Percentiles rank a stretch among this genome's conserved stretches.
phyloP scores from a whole-genome alignment of 2,329 filamentous ascomycete species.

The Diaporthe sp. region DNA sequence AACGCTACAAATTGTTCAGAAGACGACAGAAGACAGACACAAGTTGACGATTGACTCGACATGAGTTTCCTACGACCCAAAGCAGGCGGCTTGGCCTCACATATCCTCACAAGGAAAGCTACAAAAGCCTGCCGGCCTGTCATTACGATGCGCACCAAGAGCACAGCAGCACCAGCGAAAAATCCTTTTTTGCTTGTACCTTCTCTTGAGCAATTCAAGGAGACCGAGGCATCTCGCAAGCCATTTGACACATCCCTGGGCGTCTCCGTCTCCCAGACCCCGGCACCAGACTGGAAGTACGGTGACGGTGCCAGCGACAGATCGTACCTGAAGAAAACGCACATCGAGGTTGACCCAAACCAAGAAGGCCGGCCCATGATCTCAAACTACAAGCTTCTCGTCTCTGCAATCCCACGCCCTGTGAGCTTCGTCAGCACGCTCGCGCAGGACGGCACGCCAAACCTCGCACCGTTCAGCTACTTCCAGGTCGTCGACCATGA shows the following conservation, averaged over 20 bases:
- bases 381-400: slow-evolving; percentile 76
- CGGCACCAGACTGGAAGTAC: background rate
- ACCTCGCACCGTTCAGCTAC: slow-evolving; percentile 75
- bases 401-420: slow-evolving; percentile 74
- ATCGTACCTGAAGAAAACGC: slow-evolving; percentile 57
- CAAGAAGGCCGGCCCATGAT: slow-evolving; percentile 66
- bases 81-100: too few relatives aligned
- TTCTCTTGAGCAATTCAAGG: background rate
- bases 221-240: background rate
- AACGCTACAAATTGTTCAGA: background rate
- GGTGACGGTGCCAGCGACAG: background rate
- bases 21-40: background rate
- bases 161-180: background rate
- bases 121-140: background rate
- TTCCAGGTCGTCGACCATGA: slow-evolving; percentile 74
- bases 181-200: background rate
- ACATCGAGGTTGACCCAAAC: slow-evolving; percentile 74
- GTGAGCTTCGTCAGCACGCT: slow-evolving; percentile 69
- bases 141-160: background rate
- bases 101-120: background rate
- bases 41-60: background rate
- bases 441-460: slow-evolving; percentile 68
- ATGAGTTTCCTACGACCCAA: background rate
- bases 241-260: background rate
- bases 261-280: slow-evolving; percentile 1